phyloP scores from a whole-genome alignment of 192 early-diverging fungal species.

The Backusella tuberculispora region DNA sequence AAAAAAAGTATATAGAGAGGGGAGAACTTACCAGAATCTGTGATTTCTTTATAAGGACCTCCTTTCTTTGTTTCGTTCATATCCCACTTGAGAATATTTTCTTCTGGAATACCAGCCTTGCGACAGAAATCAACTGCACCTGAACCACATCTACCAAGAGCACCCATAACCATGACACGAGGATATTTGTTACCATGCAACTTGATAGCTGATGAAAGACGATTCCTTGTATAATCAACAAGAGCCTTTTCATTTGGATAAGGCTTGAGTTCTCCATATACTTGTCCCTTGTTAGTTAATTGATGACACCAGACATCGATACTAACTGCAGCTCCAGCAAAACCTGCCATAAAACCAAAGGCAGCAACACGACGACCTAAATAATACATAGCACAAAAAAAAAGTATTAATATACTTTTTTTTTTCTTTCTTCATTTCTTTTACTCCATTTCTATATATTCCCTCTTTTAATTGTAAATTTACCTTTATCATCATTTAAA shows the following conservation, averaged over 20 bases:
- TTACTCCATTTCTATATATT: too few species aligned
- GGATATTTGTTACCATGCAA: constrained; percentile 67
- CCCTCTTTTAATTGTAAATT: too few species aligned
- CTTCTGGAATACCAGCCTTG: constrained; percentile 80
- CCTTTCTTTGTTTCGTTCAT: constrained; percentile 89
- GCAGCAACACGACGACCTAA: constrained; percentile 89
- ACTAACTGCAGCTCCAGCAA: constrained; percentile 90
- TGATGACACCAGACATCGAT: constrained; percentile 92
- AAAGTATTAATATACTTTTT: background rate
- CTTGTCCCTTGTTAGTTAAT: constrained; percentile 52
- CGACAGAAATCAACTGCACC: constrained; percentile 85
- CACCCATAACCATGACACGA: constrained; percentile 94
- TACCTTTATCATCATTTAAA: constrained; percentile 74
- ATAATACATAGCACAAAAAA: background rate
- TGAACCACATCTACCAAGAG: constrained; percentile 90
- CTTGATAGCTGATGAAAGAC: constrained; percentile 60
- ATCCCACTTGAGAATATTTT: constrained; percentile 93
- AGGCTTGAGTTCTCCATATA: constrained; percentile 77
- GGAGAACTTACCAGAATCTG: constrained; percentile 46
- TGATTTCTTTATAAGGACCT: constrained; percentile 91
- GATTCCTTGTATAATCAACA: constrained; percentile 68
- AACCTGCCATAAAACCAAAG: constrained; percentile 96
- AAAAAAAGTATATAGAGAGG: background rate
- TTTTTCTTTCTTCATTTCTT: background rate
- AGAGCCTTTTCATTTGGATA: constrained; percentile 84